Percentiles rank a stretch among this genome's conserved stretches.
Conservation (phyloP, 805 yeast genomes). For the Hanseniaspora guilliermondii region DNA sequence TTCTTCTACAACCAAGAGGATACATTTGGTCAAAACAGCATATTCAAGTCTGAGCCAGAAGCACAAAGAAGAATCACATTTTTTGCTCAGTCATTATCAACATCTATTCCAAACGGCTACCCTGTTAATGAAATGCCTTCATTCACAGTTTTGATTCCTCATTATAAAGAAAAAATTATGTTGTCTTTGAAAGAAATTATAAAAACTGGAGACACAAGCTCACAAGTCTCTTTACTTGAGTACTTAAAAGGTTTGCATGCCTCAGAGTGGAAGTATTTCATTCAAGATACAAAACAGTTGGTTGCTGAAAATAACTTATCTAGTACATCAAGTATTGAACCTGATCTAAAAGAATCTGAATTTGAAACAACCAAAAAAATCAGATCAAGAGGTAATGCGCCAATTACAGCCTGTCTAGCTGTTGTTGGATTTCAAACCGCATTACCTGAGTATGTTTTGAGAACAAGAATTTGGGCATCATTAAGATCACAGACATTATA, state of each 20-base stretch:
- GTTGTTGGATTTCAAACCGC: constrained; percentile 90
- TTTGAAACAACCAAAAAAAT: constrained; percentile 51
- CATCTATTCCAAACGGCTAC: constrained; percentile 96
- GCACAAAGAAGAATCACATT: constrained; percentile 99
- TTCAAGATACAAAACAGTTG: constrained; percentile 84
- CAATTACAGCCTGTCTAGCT: constrained; percentile 74
- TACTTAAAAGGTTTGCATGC: constrained; percentile 92
- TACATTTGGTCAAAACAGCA: constrained; percentile 82
- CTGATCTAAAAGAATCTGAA: constrained; percentile 3
- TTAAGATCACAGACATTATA: constrained; percentile 91
- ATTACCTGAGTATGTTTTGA: constrained; percentile 87
- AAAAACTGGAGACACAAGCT: constrained; percentile 91
- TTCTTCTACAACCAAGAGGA: constrained; percentile 98
- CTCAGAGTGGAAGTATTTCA: constrained; percentile 94
- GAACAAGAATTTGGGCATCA: constrained; percentile 98
- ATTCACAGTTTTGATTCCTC: constrained; percentile 92
- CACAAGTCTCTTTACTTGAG: constrained; percentile 86
- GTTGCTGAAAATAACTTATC: constrained; percentile 57
- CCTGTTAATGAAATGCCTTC: constrained; percentile 99
- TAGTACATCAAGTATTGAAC: background rate
- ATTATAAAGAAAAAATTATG: constrained; percentile 86
- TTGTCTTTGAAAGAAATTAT: constrained; percentile 90
- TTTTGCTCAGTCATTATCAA: constrained; percentile 97
- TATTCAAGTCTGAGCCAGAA: constrained; percentile 91
- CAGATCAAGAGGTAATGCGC: constrained; percentile 75